Percentiles rank a stretch among this genome's conserved stretches.
Conservation (phyloP, 2,329 filamentous ascomycete genomes). For the Lasiodiplodia theobromae region DNA sequence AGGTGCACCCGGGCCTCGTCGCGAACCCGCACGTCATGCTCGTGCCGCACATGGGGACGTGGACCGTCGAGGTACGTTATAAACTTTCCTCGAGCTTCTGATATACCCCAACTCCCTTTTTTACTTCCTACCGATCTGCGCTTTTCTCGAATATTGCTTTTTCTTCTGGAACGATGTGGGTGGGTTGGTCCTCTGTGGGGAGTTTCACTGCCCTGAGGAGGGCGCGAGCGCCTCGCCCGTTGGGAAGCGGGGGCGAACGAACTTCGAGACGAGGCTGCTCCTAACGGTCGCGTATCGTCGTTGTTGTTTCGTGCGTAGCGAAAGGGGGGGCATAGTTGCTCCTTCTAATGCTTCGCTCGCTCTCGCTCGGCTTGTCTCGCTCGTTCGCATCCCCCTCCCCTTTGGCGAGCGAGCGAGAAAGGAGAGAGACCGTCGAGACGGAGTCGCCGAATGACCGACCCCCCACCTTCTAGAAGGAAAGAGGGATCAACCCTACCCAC, state of each 20-base stretch:
- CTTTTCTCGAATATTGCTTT: background rate
- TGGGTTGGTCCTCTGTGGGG: background rate
- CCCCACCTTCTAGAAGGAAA: background rate
- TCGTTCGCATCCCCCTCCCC: background rate
- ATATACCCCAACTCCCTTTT: background rate
- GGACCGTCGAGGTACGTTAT: constrained; percentile 67
- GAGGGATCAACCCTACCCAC: background rate
- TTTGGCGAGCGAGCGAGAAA: background rate
- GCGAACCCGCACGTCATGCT: constrained; percentile 75
- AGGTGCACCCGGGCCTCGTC: constrained; percentile 75
- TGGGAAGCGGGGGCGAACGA: background rate
- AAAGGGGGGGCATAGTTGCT: background rate
- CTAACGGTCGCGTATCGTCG: background rate
- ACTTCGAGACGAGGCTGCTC: background rate
- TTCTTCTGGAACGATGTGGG: background rate
- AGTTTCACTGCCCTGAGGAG: background rate
- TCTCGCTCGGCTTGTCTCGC: background rate
- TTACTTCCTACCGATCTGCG: background rate
- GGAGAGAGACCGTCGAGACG: background rate
- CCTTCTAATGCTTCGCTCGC: background rate
- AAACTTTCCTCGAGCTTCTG: background rate
- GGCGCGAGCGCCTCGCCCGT: background rate
- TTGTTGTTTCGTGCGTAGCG: background rate
- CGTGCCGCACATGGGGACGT: constrained; percentile 87
- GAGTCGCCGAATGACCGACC: background rate